Evolutionary conservation across 306 rosid genomes (phyloP), one percentile per base, ranked within the genome.

Genomic region (Leucaena leucocephala): DNA sequence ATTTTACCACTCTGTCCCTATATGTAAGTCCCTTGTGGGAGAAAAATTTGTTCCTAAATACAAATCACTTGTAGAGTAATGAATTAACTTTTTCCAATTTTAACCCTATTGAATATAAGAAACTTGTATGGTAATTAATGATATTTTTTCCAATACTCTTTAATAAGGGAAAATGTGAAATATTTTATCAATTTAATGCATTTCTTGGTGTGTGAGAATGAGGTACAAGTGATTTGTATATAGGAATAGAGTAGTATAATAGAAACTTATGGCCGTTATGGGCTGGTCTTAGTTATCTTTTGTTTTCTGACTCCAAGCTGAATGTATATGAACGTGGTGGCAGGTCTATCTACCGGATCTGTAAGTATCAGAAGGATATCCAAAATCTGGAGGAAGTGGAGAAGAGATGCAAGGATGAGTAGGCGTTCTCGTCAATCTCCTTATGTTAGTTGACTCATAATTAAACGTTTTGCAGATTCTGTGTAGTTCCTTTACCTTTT

Each of bases 321-420:
- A 44, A 74, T 40, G 74, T 49, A 45, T 82, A n/a, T 55, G 82
- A 44, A 84, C 78, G 55, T 78, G 46, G 62, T 35, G 72, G 82
- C 96, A 96, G 99, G 99, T 86, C 71, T 57, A 82, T 93, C 50
- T 75, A 72, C 82, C 91, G 98, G 69, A 79, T 96, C 34, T 90
- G 97, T 70, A 93, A 93, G 83, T 88, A 78, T 71, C 79, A 87
- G 88, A 93, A 90, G 87, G 96, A 96, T n/a, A 76, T 96, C 57
- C 80, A 93, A 71, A 84, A 62, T 36, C 69, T 93, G 89, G 99
- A 93, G 93, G 96, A 90, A 80, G 87, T 88, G 84, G 99, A 96
- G 88, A 96, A 91, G 94, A 87, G 92, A 82, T 55, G 40, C 86
- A 91, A 96, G 89, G 86, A 88, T 3, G 27, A 93, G 88, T 96